These are phyloP conservation scores for Podaxis rugospora DNA, from an alignment of 768 basidiomycete genomes.

Conservation along the genomic window DNA sequence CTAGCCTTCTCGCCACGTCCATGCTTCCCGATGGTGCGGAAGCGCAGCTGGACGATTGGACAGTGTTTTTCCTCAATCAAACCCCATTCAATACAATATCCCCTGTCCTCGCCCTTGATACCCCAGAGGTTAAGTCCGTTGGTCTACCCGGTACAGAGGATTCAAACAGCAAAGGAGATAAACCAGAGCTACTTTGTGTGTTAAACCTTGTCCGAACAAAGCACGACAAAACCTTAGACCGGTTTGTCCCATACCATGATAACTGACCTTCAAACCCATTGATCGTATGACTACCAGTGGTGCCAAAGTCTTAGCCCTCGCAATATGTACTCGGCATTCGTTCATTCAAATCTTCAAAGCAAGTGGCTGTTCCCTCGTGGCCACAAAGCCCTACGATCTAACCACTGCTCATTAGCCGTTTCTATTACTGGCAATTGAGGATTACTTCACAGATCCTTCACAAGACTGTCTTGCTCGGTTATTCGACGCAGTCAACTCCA, in stretches of 20 bases:
- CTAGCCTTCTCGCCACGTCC: slow-evolving; percentile 87
- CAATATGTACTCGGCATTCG: slow-evolving; percentile 89
- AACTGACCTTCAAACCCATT: background rate
- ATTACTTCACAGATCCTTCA: slow-evolving; percentile 88
- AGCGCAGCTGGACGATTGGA: slow-evolving; percentile 94
- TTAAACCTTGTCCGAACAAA: slow-evolving; percentile 90
- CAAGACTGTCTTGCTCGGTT: slow-evolving; percentile 86
- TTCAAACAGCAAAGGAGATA: slow-evolving; percentile 20
- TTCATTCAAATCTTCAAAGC: slow-evolving; percentile 97
- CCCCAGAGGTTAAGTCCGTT: slow-evolving; percentile 35
- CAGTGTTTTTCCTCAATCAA: slow-evolving; percentile 97
- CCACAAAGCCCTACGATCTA: slow-evolving; percentile 5
- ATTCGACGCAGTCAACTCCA: slow-evolving; percentile 90
- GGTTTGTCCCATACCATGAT: slow-evolving; percentile 38
- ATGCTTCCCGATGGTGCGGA: slow-evolving; percentile 99
- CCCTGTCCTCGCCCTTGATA: slow-evolving; percentile 73
- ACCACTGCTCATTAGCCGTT: slow-evolving; percentile 62
- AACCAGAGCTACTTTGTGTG: slow-evolving; percentile 72
- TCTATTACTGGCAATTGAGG: slow-evolving; percentile 89
- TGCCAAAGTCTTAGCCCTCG: slow-evolving; percentile 90
- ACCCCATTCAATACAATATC: slow-evolving; percentile 84
- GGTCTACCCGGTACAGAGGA: slow-evolving; percentile 31
- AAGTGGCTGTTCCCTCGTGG: slow-evolving; percentile 12
- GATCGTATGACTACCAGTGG: slow-evolving; percentile 47
- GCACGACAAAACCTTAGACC: slow-evolving; percentile 76